A percentile compares a stretch with the other conserved stretches of the same genome.
These are phyloP conservation scores for Fraxinus paxiana DNA, from an alignment of 305 asterid genomes.

Conservation along the genomic window DNA sequence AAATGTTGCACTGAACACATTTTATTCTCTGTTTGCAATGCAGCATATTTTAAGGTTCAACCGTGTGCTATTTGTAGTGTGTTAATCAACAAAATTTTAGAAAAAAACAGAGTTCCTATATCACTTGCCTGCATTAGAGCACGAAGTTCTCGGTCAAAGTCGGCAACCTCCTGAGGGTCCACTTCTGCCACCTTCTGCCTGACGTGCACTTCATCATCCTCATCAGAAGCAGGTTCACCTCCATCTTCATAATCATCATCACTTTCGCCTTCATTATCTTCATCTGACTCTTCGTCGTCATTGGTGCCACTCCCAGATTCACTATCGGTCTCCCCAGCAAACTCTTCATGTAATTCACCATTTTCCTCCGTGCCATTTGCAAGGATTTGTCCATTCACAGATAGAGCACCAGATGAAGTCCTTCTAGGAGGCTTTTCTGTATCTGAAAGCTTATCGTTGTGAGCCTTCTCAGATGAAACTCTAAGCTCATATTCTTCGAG, in stretches of 20 bases:
- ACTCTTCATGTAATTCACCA: conserved; percentile 63
- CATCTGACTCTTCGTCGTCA: conserved; percentile 71
- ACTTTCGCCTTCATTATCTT: conserved; percentile 64
- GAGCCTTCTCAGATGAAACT: conserved; percentile 67
- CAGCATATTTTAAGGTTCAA: not conserved
- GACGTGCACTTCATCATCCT: conserved; percentile 82
- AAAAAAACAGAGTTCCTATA: conserved; percentile 1
- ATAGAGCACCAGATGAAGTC: conserved; percentile 42
- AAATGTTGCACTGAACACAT: not conserved
- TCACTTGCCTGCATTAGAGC: conserved; percentile 87
- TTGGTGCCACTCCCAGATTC: conserved; percentile 83
- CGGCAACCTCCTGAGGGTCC: conserved; percentile 85
- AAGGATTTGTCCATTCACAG: conserved; percentile 54
- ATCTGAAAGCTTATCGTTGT: conserved; percentile 55
- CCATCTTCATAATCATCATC: conserved; percentile 74
- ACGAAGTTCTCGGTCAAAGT: conserved; percentile 85
- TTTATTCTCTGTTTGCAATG: not conserved
- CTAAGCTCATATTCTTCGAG: conserved; percentile 82
- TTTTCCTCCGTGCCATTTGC: conserved; percentile 64
- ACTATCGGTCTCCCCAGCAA: conserved; percentile 61
- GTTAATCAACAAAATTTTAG: not conserved
- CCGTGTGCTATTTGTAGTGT: not conserved
- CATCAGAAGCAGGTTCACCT: conserved; percentile 73
- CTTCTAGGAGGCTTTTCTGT: conserved; percentile 46
- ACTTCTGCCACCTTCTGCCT: conserved; percentile 81